Conservation (phyloP, 2,329 filamentous ascomycete genomes). For the Pyricularia sp. region DNA sequence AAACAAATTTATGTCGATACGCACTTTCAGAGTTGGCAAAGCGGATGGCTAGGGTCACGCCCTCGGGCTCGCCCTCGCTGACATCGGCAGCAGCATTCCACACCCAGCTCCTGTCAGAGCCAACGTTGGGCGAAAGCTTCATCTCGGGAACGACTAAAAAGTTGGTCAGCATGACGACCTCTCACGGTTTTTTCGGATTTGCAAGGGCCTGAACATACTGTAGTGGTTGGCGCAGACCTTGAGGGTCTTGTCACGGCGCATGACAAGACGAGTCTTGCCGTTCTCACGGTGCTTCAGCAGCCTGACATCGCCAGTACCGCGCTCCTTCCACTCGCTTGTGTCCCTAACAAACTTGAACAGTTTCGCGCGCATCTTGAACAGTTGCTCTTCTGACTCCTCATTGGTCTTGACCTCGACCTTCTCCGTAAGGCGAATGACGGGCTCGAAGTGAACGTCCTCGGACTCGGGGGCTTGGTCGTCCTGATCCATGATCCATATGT, state of each 20-base stretch:
- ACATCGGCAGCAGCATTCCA: conserved; percentile 98
- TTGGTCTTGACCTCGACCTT: conserved; percentile 97
- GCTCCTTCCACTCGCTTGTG: conserved; percentile 95
- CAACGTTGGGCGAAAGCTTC: conserved; percentile 97
- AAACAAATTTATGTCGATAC: conserved; percentile 23
- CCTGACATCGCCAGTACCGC: conserved; percentile 91
- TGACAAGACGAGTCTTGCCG: conserved; percentile 92
- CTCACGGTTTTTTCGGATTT: not conserved
- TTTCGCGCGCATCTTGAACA: conserved; percentile 99
- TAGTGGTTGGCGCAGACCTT: conserved; percentile 99
- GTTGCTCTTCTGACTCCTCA: conserved; percentile 94
- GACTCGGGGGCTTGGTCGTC: conserved; percentile 78
- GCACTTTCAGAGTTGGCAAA: conserved; percentile 96
- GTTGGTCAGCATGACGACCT: not conserved
- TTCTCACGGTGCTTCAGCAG: conserved; percentile 99
- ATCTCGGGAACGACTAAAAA: conserved; percentile 84
- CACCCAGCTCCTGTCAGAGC: conserved; percentile 97
- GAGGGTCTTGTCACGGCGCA: conserved; percentile 98
- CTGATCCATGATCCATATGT: conserved; percentile 21
- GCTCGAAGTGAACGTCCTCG: conserved; percentile 93
- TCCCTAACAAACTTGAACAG: conserved; percentile 97
- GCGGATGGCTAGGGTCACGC: conserved; percentile 89
- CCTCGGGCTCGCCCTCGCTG: conserved; percentile 95
- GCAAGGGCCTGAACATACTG: conserved; percentile 50
- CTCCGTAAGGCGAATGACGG: conserved; percentile 90